Evolutionary conservation across 2,329 filamentous ascomycete species (phyloP), one percentile per base, ranked within the genome.

Genomic region (Alternaria brassicae): DNA sequence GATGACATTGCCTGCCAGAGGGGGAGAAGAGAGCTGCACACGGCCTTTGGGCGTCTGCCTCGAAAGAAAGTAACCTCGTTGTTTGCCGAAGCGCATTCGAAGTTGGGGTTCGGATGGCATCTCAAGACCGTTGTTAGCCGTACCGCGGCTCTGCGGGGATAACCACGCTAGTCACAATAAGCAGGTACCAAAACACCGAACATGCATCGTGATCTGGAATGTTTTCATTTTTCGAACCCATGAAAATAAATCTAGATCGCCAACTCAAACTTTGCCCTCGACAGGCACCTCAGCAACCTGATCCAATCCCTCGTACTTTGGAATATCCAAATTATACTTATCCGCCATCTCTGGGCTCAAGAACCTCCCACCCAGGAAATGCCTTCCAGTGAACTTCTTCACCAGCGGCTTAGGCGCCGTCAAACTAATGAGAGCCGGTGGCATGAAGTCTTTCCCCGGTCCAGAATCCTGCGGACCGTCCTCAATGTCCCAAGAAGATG

Each of bases 401-500:
- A 92, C 90, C 61, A 97, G 81, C 6, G 94, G 94, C 80, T 99
- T 99, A 3, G 95, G 93, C 9, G 95, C 95, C 47, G 94, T 97
- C 72, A 99, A 81, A 75, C 92, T 96, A 67, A 99, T 88, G 58
- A 99, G 81, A 19, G 89, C 88, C 32, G 85, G 82, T 65, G 95
- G 95, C 81, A 91, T 88, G 73, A 96, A 98, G 4, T 84, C 87
- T 70, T 89, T 89, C 1, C 93, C 94, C 0, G 91, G 84, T 0
- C 92, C 94, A 1, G 88, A 86, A 52, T 83, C 80, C 10, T 93
- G 93, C 8, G 94, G 94, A 0, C 95, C 95, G 10, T 83, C 82
- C 72, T 97, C 91, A 56, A 99, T 96, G 77, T 95, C 88, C 95
- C 95, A 99, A 2, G 91, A 95, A 30, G 92, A 96, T 1, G 95